Percentiles rank a stretch among this genome's conserved stretches.
phyloP scores from a whole-genome alignment of 2,329 filamentous ascomycete species.

The Chrysoporthe cubensis region DNA sequence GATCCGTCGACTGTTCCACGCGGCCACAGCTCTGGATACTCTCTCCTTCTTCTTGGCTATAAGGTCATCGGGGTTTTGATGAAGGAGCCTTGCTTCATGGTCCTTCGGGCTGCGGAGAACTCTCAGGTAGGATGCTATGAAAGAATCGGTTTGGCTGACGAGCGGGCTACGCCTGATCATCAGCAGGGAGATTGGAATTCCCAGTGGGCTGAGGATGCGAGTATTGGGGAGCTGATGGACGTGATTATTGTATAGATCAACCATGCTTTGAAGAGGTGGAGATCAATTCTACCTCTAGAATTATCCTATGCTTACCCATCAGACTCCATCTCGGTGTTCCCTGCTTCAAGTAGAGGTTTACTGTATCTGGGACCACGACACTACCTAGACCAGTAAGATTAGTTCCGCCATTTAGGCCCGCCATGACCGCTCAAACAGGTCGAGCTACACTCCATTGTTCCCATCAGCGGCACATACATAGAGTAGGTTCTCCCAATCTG shows the following conservation, averaged over 20 bases:
- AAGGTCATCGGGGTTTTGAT: slow-evolving; percentile 1
- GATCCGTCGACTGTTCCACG: slow-evolving; percentile 3
- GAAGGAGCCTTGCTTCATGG: slow-evolving; percentile 16
- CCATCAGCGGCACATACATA: too few relatives aligned
- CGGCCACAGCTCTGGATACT: slow-evolving; percentile 3
- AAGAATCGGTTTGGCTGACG: slow-evolving; percentile 9
- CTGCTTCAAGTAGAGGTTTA: too few relatives aligned
- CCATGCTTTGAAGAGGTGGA: neutral
- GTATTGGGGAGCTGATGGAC: neutral
- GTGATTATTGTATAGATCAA: slow-evolving; percentile 4
- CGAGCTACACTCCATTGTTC: too few relatives aligned
- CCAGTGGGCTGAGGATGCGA: slow-evolving; percentile 2
- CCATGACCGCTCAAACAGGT: too few relatives aligned
- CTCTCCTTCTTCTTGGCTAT: slow-evolving; percentile 12
- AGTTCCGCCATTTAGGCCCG: too few relatives aligned
- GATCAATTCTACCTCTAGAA: too few relatives aligned
- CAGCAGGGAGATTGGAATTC: slow-evolving; percentile 7
- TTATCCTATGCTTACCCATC: too few relatives aligned
- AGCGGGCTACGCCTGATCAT: slow-evolving; percentile 3
- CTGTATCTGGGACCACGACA: too few relatives aligned
- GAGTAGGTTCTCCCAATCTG: neutral
- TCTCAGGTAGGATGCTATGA: neutral
- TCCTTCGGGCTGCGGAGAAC: neutral
- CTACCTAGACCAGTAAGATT: too few relatives aligned
- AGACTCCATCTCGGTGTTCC: too few relatives aligned